These are phyloP conservation scores for Cyberlindnera mississippiensis DNA, from an alignment of 805 yeast genomes.

Conservation along the genomic window DNA sequence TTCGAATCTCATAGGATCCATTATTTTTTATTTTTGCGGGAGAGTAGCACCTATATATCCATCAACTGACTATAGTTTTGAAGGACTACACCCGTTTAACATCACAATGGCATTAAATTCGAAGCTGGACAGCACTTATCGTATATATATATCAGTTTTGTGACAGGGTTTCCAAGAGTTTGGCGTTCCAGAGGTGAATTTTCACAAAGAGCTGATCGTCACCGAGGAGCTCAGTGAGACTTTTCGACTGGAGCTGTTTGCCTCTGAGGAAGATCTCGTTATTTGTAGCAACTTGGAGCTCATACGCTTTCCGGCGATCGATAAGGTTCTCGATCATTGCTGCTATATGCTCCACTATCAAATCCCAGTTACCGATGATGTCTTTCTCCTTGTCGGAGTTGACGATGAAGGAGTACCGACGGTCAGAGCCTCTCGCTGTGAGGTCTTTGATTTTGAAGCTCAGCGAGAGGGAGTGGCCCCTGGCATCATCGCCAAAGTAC, in stretches of 20 bases:
- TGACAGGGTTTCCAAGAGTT: constrained; percentile 37
- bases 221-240: constrained; percentile 49
- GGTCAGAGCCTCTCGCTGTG: constrained; percentile 70
- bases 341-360: constrained; percentile 38
- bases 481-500: constrained; percentile 56
- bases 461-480: constrained; percentile 57
- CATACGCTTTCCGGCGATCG: constrained; percentile 27
- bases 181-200: constrained; percentile 62
- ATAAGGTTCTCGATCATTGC: constrained; percentile 40
- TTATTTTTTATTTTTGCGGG: constrained; percentile 12
- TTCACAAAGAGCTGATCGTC: constrained; percentile 52
- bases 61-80: too few relatives aligned
- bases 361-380: constrained; percentile 52
- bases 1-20: constrained; percentile 25
- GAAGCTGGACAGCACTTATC: too few relatives aligned
- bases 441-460: constrained; percentile 60
- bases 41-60: too few relatives aligned
- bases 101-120: neutral
- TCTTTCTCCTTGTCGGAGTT: constrained; percentile 51
- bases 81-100: too few relatives aligned
- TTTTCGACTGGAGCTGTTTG: constrained; percentile 49
- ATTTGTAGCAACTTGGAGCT: constrained; percentile 27
- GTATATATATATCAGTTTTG: neutral
- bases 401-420: constrained; percentile 60
- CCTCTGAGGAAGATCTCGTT: constrained; percentile 55